phyloP scores from a whole-genome alignment of 2,329 filamentous ascomycete species.

The Penicillium paneum region DNA sequence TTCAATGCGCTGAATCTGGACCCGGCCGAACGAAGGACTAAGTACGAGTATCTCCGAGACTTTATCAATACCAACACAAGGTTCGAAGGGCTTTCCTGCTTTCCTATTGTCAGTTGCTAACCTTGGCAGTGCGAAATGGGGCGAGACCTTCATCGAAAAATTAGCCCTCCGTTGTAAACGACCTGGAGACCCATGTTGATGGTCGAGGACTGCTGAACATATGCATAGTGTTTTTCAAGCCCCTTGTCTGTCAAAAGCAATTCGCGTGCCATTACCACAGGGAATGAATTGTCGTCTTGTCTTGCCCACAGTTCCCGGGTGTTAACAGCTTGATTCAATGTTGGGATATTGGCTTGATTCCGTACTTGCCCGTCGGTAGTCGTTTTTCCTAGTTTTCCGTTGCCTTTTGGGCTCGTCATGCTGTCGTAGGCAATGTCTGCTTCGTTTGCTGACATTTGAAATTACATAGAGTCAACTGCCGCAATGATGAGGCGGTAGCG shows the following conservation, averaged over 20 bases:
- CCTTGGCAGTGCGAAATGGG: conserved; percentile 31
- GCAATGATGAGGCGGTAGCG: background rate
- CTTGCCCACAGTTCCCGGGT: background rate
- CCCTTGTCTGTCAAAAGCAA: background rate
- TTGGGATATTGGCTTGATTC: background rate
- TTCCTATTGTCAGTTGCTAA: background rate
- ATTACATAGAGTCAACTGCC: background rate
- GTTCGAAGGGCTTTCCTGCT: conserved; percentile 32
- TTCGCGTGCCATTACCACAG: background rate
- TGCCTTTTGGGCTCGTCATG: background rate
- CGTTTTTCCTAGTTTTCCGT: background rate
- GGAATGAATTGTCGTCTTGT: background rate
- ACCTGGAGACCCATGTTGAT: conserved; percentile 7
- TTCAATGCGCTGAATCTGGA: conserved; percentile 85
- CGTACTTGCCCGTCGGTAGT: background rate
- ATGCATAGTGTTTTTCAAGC: background rate
- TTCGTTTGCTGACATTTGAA: background rate
- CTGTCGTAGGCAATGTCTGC: background rate
- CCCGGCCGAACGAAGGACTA: conserved; percentile 71
- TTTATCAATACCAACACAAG: conserved; percentile 93
- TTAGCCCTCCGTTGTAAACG: conserved; percentile 17
- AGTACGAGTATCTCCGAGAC: conserved; percentile 78
- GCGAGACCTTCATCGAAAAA: conserved; percentile 29
- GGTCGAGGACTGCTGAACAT: background rate
- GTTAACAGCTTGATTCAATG: background rate